Percentiles rank a stretch among this genome's conserved stretches.
Evolutionary conservation across 2,329 filamentous ascomycete genomes (phyloP).

Genomic region (Exophiala dermatitidis): DNA sequence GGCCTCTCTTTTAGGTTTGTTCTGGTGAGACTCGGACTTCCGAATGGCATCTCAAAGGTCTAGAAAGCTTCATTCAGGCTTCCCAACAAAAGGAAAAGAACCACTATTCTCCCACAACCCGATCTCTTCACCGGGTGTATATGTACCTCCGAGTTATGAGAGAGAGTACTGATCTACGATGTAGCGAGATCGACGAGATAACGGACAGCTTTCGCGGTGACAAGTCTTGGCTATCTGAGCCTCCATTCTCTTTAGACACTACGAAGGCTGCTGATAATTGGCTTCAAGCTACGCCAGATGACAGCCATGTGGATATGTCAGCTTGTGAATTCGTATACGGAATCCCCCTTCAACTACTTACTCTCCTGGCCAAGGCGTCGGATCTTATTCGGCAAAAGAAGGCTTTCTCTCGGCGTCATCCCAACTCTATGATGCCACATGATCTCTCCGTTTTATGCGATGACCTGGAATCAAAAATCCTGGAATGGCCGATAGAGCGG

Average conservation of each 20-base stretch:
- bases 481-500: slow-evolving; percentile 1
- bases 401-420: background rate
- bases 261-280: background rate
- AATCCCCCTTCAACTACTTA: background rate
- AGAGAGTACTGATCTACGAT: background rate
- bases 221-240: background rate
- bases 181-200: too few species aligned
- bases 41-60: slow-evolving; percentile 1
- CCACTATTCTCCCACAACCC: slow-evolving; percentile 3
- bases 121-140: slow-evolving; percentile 5
- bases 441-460: background rate
- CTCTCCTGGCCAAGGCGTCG: slow-evolving; percentile 1
- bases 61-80: slow-evolving; percentile 3
- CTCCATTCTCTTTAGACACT: background rate
- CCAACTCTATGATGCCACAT: background rate
- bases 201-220: background rate
- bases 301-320: background rate
- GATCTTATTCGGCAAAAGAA: background rate
- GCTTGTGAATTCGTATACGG: slow-evolving; percentile 6
- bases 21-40: slow-evolving; percentile 4
- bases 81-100: slow-evolving; percentile 1
- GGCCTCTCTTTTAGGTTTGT: background rate
- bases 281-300: slow-evolving; percentile 1
- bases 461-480: slow-evolving; percentile 5
- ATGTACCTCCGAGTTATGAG: slow-evolving; percentile 3